Base-by-base conservation (phyloP, 306 rosid genomes). In the Lotus japonicus region DNA sequence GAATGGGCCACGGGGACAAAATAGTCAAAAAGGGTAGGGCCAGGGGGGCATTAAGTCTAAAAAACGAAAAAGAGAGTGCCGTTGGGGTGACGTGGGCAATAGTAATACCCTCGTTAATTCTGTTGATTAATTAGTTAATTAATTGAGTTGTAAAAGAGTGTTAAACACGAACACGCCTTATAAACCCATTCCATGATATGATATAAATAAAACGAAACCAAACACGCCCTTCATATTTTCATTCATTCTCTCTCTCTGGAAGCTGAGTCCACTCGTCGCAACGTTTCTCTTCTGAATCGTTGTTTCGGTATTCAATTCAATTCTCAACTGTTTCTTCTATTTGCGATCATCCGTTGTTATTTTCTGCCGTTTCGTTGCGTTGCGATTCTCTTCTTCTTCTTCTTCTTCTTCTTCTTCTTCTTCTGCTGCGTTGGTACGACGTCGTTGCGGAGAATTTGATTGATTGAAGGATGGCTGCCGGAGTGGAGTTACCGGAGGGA, bases 81-180 rank as follows among this genome's bases (percentile, higher is more conserved):
- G 88, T 81, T 87, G 86, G 43, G 83, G 68, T 33, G 83, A 84
- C 89, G 88, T 86, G 95, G 80, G 77, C 18, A 63, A 75, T 57
- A 64, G 77, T 13, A 63, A 75, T 57, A 64, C 65, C 55, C 67
- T 52, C 41, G 73, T 71, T 71, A 66, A 63, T 58, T 64, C 58
- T 65, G 66, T 33, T 23, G 1, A 1, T 21, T 3, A n/a, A n/a
- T n/a, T n/a, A n/a, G n/a, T 21, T 21, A 3, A 21, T 26, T 26
- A 64, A 63, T 73, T 75, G 71, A 62, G 36, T 31, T 5, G 1
- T 4, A 31, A 31, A 5, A 31, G 36, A 66, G 77, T 59, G 31
- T 73, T 39, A 12, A 16, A 43, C 41, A 15, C 45, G 43, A 17
- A 38, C 54, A 69, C 73, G 52, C 59, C 15, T 28, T 41, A 23